Evolutionary conservation across 2,329 filamentous ascomycete species (phyloP), one percentile per base, ranked within the genome.

Genomic region (Ceratocystis eucalypticola): DNA sequence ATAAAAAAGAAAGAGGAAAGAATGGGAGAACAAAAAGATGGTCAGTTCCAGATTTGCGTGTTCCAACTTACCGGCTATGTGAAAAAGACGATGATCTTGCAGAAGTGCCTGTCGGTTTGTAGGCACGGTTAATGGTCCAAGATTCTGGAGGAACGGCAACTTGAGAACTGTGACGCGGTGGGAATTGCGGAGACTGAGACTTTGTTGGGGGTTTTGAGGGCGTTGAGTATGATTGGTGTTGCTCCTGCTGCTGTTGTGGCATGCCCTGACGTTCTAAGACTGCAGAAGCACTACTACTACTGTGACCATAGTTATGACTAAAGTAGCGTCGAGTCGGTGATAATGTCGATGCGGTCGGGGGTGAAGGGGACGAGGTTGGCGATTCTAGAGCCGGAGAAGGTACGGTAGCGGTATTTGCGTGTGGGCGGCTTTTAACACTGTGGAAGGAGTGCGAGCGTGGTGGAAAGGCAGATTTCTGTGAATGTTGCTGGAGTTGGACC

Each of bases 11-110:
- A 53, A n/a, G 17, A 37, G 5, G 55, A 28, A 67, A 17, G 22
- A 8, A 30, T 25, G 15, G 62, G 41, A 33, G 66, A 67, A 62
- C 44, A 67, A 65, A 50, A 41, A 1, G 4, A 41, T 12, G 37
- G 37, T 15, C 37, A 41, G 37, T 41, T 41, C 10, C 10, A 41
- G 12, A 15, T 41, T 4, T 41, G 37, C 37, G 10, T 41, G 12
- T 12, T 41, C 25, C 33, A 22, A 68, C 66, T 37, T 48, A 68
- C 61, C 63, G 41, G 46, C 44, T 44, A 12, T 65, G 65, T 5
- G 64, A 68, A 64, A 68, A 68, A 25, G 66, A 68, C 20, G 66
- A 68, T 7, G 66, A 64, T 25, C 66, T 46, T 22, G 50, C 64
- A 25, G 57, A 61, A 5, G 30, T 17, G 61, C 62, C 62, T 1